Percentiles rank a stretch among this genome's conserved stretches.
These are phyloP conservation scores for Haematococcus sp. DNA, from an alignment of 139 green algal species.

Conservation along the genomic window DNA sequence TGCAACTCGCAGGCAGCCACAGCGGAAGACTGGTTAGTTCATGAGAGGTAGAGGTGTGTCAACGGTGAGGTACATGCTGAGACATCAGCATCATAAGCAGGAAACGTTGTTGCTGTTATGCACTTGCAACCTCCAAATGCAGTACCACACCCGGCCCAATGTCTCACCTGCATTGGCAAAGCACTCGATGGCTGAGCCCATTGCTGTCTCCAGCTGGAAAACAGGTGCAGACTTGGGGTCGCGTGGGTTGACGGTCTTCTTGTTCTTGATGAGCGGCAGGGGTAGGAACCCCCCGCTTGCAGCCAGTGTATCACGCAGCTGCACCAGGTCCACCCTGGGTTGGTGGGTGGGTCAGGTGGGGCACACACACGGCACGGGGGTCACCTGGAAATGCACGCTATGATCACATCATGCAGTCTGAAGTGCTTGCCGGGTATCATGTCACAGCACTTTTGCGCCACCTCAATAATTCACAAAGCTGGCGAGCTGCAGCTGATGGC, in stretches of 20 bases:
- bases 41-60: constrained; percentile 52
- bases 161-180: constrained; percentile 79
- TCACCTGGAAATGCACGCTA: too few relatives aligned
- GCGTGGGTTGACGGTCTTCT: constrained; percentile 90
- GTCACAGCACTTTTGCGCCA: too few relatives aligned
- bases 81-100: not conserved
- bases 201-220: constrained; percentile 91
- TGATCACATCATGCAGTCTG: too few relatives aligned
- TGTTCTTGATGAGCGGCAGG: constrained; percentile 93
- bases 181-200: constrained; percentile 90
- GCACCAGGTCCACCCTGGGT: constrained; percentile 14
- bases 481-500: too few relatives aligned
- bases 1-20: too few relatives aligned
- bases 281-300: constrained; percentile 55
- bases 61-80: not conserved
- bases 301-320: constrained; percentile 25
- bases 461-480: too few relatives aligned
- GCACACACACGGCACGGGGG: too few relatives aligned
- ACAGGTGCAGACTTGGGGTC: constrained; percentile 67
- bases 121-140: not conserved
- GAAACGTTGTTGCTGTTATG: not conserved
- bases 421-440: too few relatives aligned
- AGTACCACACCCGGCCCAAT: not conserved
- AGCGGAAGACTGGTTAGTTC: too few relatives aligned
- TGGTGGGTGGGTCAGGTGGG: too few relatives aligned